Percentiles rank a stretch among this genome's conserved stretches.
These are phyloP conservation scores for Eucalyptus marginata DNA, from an alignment of 345 rosid genomes.

Conservation along the genomic window DNA sequence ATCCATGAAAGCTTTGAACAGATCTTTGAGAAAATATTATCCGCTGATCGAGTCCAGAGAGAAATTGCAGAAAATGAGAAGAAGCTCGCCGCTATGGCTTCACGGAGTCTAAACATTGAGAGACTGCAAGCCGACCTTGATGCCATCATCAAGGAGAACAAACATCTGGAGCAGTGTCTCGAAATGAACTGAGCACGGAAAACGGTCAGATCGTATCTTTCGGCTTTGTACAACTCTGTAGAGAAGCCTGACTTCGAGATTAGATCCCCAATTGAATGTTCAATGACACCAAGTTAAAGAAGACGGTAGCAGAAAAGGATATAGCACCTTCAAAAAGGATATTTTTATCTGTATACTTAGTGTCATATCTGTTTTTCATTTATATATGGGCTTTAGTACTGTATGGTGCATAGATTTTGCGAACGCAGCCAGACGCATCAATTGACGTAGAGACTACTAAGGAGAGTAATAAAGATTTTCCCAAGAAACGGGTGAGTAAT, in stretches of 20 bases:
- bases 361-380: not conserved
- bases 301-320: not conserved
- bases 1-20: conserved; percentile 70
- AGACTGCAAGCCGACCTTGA: conserved; percentile 53
- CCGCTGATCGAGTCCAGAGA: conserved; percentile 52
- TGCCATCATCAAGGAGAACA: conserved; percentile 48
- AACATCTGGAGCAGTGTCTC: conserved; percentile 21
- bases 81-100: conserved; percentile 49
- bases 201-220: not conserved
- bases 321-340: not conserved
- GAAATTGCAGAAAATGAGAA: conserved; percentile 59
- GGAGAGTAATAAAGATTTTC: not conserved
- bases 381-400: not conserved
- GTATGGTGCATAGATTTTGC: not conserved
- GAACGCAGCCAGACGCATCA: not conserved
- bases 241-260: not conserved
- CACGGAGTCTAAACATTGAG: conserved; percentile 37
- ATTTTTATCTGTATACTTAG: not conserved
- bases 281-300: not conserved
- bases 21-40: conserved; percentile 49
- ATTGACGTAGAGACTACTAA: not conserved
- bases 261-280: not conserved
- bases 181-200: not conserved
- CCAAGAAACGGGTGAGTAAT: not conserved
- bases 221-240: not conserved